These are phyloP conservation scores for Diutina rugosa DNA, from an alignment of 1,139 yeast species.

Conservation along the genomic window DNA sequence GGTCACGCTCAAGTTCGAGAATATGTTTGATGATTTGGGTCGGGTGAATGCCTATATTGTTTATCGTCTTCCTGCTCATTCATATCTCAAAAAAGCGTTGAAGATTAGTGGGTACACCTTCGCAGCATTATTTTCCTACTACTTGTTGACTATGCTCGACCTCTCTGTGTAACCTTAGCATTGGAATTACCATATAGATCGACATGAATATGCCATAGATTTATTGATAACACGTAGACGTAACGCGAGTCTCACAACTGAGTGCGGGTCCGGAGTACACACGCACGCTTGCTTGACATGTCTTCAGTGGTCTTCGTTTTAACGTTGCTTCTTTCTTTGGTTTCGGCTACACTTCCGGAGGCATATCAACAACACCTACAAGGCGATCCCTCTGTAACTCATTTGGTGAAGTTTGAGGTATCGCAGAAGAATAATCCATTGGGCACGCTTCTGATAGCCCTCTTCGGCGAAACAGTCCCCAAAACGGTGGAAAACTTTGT, in stretches of 20 bases:
- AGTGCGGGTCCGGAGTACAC: neutral
- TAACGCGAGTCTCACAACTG: neutral
- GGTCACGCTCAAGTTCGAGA: constrained; percentile 46
- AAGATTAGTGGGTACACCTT: constrained; percentile 55
- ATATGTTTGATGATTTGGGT: constrained; percentile 61
- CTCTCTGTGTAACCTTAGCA: neutral
- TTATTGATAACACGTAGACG: no score
- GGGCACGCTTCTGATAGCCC: constrained; percentile 11
- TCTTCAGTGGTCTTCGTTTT: neutral
- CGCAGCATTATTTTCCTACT: constrained; percentile 32
- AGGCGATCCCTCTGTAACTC: constrained; percentile 7
- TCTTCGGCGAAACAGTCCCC: constrained; percentile 19
- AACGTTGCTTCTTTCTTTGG: neutral
- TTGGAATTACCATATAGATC: no score
- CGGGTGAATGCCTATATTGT: constrained; percentile 43
- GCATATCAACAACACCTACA: neutral
- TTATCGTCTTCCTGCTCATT: constrained; percentile 45
- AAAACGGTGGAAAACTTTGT: constrained; percentile 26
- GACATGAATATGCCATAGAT: no score
- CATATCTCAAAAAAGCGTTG: constrained; percentile 51
- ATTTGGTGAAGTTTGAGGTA: constrained; percentile 6
- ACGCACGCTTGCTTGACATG: neutral
- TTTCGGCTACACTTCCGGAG: neutral
- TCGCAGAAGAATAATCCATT: constrained; percentile 3
- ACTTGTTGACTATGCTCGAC: neutral